Evolutionary conservation across 2,329 filamentous ascomycete species (phyloP), one percentile per base, ranked within the genome.

Genomic region (Alternaria panax): DNA sequence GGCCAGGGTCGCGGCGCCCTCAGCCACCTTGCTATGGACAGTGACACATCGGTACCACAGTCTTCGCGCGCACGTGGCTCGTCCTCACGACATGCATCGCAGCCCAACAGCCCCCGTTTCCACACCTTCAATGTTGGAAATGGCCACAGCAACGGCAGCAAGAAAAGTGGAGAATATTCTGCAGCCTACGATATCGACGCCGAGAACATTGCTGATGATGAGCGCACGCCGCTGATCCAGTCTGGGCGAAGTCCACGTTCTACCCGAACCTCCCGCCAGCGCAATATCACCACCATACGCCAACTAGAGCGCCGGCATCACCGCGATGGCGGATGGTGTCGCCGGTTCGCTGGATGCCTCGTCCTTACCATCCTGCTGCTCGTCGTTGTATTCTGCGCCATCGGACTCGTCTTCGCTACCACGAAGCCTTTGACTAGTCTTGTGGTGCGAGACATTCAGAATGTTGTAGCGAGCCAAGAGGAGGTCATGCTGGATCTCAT

Each of bases 401-500:
- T 95, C 36, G 92, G 90, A 22, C 95, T 98, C 77, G 88, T 97
- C 79, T 90, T 97, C 78, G 92, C 93, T 45, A 94, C 93, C 20
- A 96, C 93, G 28, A 93, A 96, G 73, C 92, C 93, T 7, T 85
- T 99, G 47, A 86, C 87, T 25, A 88, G 91, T 64, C 91, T 98
- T 59, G 84, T 90, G 64, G 87, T 98, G 43, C 83, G 90, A 55
- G 89, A 90, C 64, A 92, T 99, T 66, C 88, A 90, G 69, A 96
- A 97, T 67, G 92, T 99, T 24, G 86, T 98, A 48, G 93, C 93
- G 2, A 97, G 92, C 69, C 92, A 97, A 77, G 92, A 97, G 76
- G 93, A 98, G 75, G 85, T 99, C 41, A 97, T 99, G 87, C 86
- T 98, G 71, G 94, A 99, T 77, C 81, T 99, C 48, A 88, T 92